phyloP scores from a whole-genome alignment of 2,329 filamentous ascomycete genomes.

The Cercospora sp. region DNA sequence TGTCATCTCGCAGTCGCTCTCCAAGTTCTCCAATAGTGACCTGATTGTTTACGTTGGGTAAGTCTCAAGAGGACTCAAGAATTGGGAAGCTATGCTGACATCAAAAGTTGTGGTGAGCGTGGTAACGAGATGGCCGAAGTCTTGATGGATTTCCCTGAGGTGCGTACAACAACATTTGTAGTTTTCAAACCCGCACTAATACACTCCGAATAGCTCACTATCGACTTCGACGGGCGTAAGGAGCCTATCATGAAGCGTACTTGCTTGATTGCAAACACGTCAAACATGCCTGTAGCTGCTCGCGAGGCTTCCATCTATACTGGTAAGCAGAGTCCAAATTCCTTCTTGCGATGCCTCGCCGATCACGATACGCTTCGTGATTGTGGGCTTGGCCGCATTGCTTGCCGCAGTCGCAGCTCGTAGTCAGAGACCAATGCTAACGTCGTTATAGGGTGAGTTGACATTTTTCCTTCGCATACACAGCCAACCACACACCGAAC shows the following conservation, averaged over 20 bases:
- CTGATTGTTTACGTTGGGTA: conserved; percentile 96
- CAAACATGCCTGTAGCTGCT: conserved; percentile 98
- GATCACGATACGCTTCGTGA: neutral
- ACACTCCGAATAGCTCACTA: conserved; percentile 64
- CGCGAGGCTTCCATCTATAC: conserved; percentile 99
- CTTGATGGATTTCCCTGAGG: conserved; percentile 97
- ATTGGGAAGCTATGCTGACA: neutral
- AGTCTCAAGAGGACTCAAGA: conserved; percentile 49
- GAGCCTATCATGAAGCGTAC: conserved; percentile 99
- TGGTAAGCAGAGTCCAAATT: conserved; percentile 43
- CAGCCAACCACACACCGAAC: neutral
- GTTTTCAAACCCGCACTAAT: conserved; percentile 25
- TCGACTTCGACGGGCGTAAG: conserved; percentile 88
- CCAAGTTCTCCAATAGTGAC: conserved; percentile 99
- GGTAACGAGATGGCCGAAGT: conserved; percentile 99
- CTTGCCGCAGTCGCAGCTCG: neutral
- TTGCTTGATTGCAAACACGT: conserved; percentile 96
- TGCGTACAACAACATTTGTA: conserved; percentile 33
- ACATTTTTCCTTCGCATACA: neutral
- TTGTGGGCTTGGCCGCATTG: neutral
- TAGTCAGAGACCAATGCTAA: neutral
- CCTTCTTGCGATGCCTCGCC: neutral
- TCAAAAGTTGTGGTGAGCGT: conserved; percentile 69
- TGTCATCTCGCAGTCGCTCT: conserved; percentile 96
- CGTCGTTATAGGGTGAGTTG: neutral